Evolutionary conservation across 2,329 filamentous ascomycete genomes (phyloP), one percentile per base, ranked within the genome.

Genomic region (Rugonectria rugulosa): DNA sequence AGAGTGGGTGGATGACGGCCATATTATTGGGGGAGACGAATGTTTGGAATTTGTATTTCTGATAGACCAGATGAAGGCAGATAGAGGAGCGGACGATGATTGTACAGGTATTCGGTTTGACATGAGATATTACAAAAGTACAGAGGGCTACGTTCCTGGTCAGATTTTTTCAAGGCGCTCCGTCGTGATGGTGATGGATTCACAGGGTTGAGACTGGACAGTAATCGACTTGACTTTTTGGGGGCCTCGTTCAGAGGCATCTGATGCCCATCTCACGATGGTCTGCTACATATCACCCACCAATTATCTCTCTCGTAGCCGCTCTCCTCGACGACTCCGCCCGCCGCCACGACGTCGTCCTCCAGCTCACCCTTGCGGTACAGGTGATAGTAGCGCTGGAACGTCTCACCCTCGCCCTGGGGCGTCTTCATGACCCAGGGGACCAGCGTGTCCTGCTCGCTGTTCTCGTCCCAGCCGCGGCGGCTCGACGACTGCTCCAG

Each of bases 281-380:
- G 61, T 45, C 67, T 67, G 47, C 67, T 72, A 62, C 74, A 77
- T 70, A 97, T 88, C 49, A 88, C 92, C 94, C 94, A 99, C 95
- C 95, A 98, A 76, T 99, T 99, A 71, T 98, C 95, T 77, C 88
- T 93, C 72, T 99, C 95, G 75, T 98, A 99, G 27, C 95, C 95
- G 56, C 86, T 86, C 62, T 91, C 88, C 20, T 95, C 67, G 12
- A 97, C 86, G 43, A 75, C 76, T 7, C 93, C 95, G 15, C 92
- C 92, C 17, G 89, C 93, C 14, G 82, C 81, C 45, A 74, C 72
- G 53, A 97, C 84, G 71, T 97, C 90, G 37, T 85, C 81, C 71
- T 97, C 92, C 55, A 99, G 79, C 77, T 99, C 95, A 14, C 91
- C 91, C 70, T 91, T 84, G 49, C 85, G 82, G 74, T 97, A 99